Evolutionary conservation across 1,139 yeast species (phyloP), one percentile per base, ranked within the genome.

Genomic region (Suhomyces choctaworum): DNA sequence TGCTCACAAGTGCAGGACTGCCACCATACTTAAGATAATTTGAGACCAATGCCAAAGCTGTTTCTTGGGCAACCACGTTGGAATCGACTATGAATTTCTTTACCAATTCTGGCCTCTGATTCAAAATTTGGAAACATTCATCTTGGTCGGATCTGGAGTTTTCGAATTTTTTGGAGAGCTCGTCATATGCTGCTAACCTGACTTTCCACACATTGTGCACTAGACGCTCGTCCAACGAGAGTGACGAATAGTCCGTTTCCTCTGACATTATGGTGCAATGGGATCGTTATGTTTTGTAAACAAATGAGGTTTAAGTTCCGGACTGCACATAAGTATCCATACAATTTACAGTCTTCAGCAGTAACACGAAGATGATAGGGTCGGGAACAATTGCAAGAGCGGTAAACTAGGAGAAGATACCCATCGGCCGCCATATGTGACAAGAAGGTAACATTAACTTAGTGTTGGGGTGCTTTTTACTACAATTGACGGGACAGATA

Each of bases 1-100:
- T 36, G 48, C 39, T 39, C 60, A 72, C 44, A 56, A 65, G 32
- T 47, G 51, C 6, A 1, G 60, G 39, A 4, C 73, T 51, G 0
- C 82, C 86, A 2, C 87, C 89, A 50, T 59, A 75, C 49, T 77
- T 76, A 37, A 86, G 64, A 47, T 77, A 76, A n/a, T 76, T 71
- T 10, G 62, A 60, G 16, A 86, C 58, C 5, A 85, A 70, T 9
- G 65, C 59, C 24, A 88, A 66, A 9, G 89, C 97, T 0, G 84
- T 65, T 54, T 92, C 97, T 49, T 89, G 96, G 0, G 98, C 96
- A 15, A 86, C 95, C 11, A 89, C 97, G 56, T 92, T 92, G 27
- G 83, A 59, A 56, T 92, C 99, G 6, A 76, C 70, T 8, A 84
- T 78, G 24, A 81, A 72, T 47, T 71, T 73, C 47, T 75, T 80